Conservation (phyloP, 306 rosid genomes). For the Pterocarpus santalinus region DNA sequence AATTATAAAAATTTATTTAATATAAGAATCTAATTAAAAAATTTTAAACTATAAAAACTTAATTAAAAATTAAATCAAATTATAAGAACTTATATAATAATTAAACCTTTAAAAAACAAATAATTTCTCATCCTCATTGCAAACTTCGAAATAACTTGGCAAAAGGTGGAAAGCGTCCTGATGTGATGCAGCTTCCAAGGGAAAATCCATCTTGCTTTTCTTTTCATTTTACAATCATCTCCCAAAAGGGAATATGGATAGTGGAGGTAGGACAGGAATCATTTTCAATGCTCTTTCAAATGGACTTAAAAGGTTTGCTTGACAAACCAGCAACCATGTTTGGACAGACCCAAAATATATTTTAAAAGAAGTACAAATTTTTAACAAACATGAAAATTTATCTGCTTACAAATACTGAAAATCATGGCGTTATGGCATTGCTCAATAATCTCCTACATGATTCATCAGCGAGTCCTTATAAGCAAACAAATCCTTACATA, state of each 20-base stretch:
- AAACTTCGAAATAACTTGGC: conserved; percentile 33
- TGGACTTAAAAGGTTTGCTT: conserved; percentile 34
- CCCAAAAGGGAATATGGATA: conserved; percentile 10
- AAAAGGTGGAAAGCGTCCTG: conserved; percentile 35
- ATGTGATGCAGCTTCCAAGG: conserved; percentile 33
- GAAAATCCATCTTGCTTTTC: conserved; percentile 18
- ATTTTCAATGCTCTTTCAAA: conserved; percentile 32
- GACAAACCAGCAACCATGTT: conserved; percentile 40
- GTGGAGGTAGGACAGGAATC: conserved; percentile 43
- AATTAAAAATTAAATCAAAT: no score
- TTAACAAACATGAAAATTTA: conserved; percentile 1
- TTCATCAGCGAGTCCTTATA: conserved; percentile 26
- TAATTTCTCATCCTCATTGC: background rate
- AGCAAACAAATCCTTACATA: conserved; percentile 51
- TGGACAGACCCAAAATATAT: background rate
- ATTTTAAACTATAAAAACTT: no score
- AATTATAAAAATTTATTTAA: no score
- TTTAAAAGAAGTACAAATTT: background rate
- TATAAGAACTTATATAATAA: no score
- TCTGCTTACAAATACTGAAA: background rate
- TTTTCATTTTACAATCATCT: background rate
- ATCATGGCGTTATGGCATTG: background rate
- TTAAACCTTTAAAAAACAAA: background rate
- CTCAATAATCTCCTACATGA: conserved; percentile 36
- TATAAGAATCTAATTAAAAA: no score